Percentiles rank a stretch among this genome's conserved stretches.
Evolutionary conservation across 345 rosid species (phyloP).

Genomic region (Leavenworthia alabamica): DNA sequence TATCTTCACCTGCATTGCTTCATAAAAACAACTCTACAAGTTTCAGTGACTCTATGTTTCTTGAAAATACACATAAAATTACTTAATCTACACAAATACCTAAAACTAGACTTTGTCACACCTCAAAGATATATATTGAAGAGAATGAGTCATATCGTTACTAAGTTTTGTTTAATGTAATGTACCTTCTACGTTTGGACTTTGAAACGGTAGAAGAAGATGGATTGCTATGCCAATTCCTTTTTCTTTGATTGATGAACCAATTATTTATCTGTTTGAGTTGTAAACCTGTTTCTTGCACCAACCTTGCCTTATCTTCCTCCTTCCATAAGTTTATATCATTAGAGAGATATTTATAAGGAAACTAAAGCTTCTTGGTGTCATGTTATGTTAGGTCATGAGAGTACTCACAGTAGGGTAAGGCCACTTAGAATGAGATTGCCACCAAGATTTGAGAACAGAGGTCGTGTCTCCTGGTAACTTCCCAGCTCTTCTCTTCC

Average conservation of each 20-base stretch:
- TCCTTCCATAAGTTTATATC: slow-evolving; percentile 44
- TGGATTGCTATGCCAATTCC: slow-evolving; percentile 96
- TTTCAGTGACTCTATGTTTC: not conserved
- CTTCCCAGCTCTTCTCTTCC: slow-evolving; percentile 96
- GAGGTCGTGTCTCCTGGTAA: slow-evolving; percentile 97
- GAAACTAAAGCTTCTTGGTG: not conserved
- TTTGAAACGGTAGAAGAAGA: slow-evolving; percentile 65
- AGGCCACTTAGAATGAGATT: slow-evolving; percentile 91
- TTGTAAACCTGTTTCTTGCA: slow-evolving; percentile 90
- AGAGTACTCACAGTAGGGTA: slow-evolving; percentile 73
- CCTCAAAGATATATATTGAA: not conserved
- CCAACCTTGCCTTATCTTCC: slow-evolving; percentile 91
- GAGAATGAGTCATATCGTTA: too few relatives aligned
- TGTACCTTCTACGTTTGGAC: slow-evolving; percentile 89
- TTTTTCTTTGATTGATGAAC: slow-evolving; percentile 96
- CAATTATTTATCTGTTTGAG: slow-evolving; percentile 94
- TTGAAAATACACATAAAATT: not conserved
- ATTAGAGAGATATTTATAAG: not conserved
- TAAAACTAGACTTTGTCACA: not conserved
- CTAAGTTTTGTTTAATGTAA: not conserved
- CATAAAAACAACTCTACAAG: slow-evolving; percentile 7
- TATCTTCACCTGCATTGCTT: slow-evolving; percentile 32
- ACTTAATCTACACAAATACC: not conserved
- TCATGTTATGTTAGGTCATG: not conserved
- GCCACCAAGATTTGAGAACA: slow-evolving; percentile 93